phyloP scores from a whole-genome alignment of 306 rosid genomes.

The Gynostemma pentaphyllum region DNA sequence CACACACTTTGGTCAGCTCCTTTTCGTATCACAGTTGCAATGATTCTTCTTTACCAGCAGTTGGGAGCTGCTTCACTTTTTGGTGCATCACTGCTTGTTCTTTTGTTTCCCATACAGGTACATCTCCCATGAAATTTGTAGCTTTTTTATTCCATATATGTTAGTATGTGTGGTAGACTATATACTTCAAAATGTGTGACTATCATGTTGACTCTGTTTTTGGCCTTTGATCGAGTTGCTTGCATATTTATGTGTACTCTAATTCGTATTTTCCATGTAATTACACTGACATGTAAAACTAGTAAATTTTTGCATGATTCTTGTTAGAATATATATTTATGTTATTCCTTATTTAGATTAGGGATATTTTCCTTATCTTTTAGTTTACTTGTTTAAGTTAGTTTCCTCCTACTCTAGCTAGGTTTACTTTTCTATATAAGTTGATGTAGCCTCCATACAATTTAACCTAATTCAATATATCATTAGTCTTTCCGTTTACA shows the following conservation, averaged over 20 bases:
- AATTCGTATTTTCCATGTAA: background rate
- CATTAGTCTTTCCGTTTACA: too few relatives aligned
- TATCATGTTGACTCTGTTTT: background rate
- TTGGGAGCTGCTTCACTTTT: constrained; percentile 34
- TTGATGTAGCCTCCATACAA: too few relatives aligned
- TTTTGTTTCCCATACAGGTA: constrained; percentile 43
- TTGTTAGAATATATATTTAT: too few relatives aligned
- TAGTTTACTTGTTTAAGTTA: too few relatives aligned
- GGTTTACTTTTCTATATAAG: too few relatives aligned
- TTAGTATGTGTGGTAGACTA: background rate
- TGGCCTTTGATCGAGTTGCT: background rate
- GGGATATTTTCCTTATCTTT: too few relatives aligned
- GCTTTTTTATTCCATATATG: background rate
- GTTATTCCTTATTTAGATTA: too few relatives aligned
- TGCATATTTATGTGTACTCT: background rate
- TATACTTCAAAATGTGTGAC: background rate
- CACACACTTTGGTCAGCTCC: constrained; percentile 48
- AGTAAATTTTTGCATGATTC: constrained; percentile 4
- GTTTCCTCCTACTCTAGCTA: too few relatives aligned
- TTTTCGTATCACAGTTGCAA: constrained; percentile 26
- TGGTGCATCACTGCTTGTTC: constrained; percentile 35
- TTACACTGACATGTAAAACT: background rate
- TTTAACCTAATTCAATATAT: too few relatives aligned
- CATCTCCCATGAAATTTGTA: background rate
- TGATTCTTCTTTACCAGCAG: constrained; percentile 41